Evolutionary conservation across 176 grass and related monocot species (phyloP).

Genomic region (Chloris gayana): DNA sequence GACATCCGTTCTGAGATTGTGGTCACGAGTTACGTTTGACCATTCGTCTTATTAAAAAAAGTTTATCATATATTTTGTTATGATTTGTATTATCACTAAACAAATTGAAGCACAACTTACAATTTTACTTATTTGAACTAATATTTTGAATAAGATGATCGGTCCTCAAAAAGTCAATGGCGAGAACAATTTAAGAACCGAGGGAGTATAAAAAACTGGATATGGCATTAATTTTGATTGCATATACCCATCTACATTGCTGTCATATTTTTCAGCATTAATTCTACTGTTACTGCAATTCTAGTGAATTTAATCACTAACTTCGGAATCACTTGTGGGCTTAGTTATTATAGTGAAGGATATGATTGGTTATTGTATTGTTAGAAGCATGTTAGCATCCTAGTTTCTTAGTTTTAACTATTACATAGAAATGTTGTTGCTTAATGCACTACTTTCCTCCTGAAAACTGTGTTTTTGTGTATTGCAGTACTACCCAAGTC

Average conservation of each 20-base stretch:
- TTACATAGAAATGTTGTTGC: constrained; percentile 15
- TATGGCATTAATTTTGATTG: constrained; percentile 10
- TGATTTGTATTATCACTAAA: too few species aligned
- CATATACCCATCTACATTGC: not conserved
- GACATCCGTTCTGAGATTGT: too few species aligned
- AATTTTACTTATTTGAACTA: too few species aligned
- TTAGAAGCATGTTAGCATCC: constrained; percentile 34
- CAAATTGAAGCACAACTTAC: too few species aligned
- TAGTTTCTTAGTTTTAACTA: constrained; percentile 6
- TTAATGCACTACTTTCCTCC: constrained; percentile 8
- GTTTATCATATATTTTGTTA: too few species aligned
- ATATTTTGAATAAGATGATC: too few species aligned
- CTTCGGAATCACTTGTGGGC: constrained; percentile 4
- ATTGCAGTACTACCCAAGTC: constrained; percentile 92
- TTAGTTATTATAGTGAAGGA: constrained; percentile 3
- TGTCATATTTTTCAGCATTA: not conserved
- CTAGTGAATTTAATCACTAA: constrained; percentile 18
- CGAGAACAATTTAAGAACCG: too few species aligned
- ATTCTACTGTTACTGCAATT: constrained; percentile 12
- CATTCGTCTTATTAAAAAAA: too few species aligned
- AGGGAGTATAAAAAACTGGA: constrained; percentile 30
- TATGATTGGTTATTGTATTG: not conserved
- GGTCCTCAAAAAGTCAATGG: too few species aligned
- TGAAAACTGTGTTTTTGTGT: constrained; percentile 35
- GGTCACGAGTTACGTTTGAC: too few species aligned